Evolutionary conservation across 306 rosid species (phyloP).

Genomic region (Boehmeria nivea): DNA sequence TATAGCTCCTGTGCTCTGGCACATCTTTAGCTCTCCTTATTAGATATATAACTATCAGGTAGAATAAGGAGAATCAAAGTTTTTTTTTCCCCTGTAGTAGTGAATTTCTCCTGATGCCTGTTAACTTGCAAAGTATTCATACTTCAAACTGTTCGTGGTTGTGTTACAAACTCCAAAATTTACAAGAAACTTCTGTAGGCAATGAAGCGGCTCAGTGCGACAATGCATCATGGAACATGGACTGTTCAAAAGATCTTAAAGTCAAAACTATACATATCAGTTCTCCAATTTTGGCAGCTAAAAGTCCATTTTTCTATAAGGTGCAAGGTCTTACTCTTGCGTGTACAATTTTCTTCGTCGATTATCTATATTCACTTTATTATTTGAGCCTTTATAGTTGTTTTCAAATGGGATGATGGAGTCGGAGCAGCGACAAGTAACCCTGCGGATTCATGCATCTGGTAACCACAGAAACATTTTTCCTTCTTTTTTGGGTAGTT

Average conservation of each 20-base stretch:
- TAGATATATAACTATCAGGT: no score
- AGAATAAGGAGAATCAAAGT: no score
- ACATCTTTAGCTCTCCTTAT: no score
- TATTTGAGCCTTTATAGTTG: conserved; percentile 28
- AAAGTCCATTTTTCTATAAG: conserved; percentile 48
- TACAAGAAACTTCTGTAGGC: conserved; percentile 18
- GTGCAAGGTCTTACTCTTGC: conserved; percentile 14
- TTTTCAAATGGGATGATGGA: conserved; percentile 38
- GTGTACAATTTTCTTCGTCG: conserved; percentile 3
- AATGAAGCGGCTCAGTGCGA: conserved; percentile 22
- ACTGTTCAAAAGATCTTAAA: conserved; percentile 14
- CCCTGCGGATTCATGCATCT: conserved; percentile 40
- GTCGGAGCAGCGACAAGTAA: conserved; percentile 35
- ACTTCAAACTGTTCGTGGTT: neutral
- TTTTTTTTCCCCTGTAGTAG: no score
- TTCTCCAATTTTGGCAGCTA: conserved; percentile 51
- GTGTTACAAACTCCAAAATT: neutral
- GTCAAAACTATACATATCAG: conserved; percentile 41
- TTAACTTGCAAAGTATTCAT: no score
- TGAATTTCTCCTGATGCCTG: no score
- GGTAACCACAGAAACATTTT: conserved; percentile 21
- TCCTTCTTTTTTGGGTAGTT: neutral
- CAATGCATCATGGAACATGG: conserved; percentile 18
- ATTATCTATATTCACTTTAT: conserved; percentile 9
- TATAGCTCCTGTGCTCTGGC: no score